Evolutionary conservation across 108 stramenopile species (phyloP).

Genomic region (Epithemia pelagica): DNA sequence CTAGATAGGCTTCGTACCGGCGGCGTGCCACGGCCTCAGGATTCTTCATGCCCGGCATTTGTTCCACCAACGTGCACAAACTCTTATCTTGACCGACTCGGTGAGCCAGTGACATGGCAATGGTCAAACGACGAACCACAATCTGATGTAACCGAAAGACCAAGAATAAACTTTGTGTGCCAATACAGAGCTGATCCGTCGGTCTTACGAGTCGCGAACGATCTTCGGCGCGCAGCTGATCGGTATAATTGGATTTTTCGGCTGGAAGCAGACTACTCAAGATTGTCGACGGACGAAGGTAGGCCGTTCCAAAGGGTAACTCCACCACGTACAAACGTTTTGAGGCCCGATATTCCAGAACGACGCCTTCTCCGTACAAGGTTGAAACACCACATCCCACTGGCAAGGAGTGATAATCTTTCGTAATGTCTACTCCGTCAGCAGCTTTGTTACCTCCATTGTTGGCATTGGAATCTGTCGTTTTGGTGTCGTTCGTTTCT

Average conservation of each 20-base stretch:
- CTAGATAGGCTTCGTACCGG: conserved; percentile 71
- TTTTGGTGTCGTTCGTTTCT: conserved; percentile 16
- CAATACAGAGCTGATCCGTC: conserved; percentile 65
- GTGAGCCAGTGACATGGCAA: conserved; percentile 66
- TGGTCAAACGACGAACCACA: conserved; percentile 63
- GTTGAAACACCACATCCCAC: conserved; percentile 68
- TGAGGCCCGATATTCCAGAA: conserved; percentile 38
- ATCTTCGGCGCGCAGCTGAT: conserved; percentile 58
- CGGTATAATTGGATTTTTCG: conserved; percentile 60
- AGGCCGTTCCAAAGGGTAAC: conserved; percentile 43
- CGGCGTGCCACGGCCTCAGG: conserved; percentile 40
- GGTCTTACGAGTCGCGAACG: conserved; percentile 44
- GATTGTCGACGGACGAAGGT: conserved; percentile 52
- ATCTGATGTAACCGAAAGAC: conserved; percentile 83
- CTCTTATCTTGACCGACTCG: conserved; percentile 46
- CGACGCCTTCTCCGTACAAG: conserved; percentile 58
- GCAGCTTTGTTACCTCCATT: no score
- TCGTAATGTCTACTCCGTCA: not conserved
- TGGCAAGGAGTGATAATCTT: conserved; percentile 66
- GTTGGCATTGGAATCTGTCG: not conserved
- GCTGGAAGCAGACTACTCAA: conserved; percentile 63
- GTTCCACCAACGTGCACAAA: conserved; percentile 64
- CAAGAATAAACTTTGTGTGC: conserved; percentile 82
- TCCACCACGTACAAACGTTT: conserved; percentile 53
- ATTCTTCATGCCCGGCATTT: conserved; percentile 44